phyloP scores from a whole-genome alignment of 2,329 filamentous ascomycete genomes.

The Fusarium luffae region DNA sequence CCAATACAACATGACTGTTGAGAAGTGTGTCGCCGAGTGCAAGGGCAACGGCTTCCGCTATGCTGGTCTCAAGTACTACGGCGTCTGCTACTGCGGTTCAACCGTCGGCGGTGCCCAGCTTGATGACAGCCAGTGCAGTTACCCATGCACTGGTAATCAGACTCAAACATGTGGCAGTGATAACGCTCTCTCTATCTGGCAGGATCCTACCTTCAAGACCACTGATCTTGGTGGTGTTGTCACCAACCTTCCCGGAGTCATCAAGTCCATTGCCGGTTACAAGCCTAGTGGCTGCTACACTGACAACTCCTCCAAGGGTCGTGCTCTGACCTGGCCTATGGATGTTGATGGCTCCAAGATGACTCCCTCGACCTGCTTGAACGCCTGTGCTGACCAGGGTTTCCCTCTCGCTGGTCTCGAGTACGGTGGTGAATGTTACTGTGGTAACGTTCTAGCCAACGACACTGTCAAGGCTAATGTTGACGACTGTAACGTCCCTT shows the following conservation, averaged over 20 bases:
- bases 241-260: constrained; percentile 53
- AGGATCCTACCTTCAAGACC: constrained; percentile 61
- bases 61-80: constrained; percentile 63
- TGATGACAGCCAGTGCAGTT: constrained; percentile 65
- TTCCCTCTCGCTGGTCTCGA: constrained; percentile 63
- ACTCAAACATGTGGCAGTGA: constrained; percentile 61
- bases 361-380: constrained; percentile 57
- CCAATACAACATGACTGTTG: constrained; percentile 57
- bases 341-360: constrained; percentile 51
- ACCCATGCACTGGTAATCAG: constrained; percentile 62
- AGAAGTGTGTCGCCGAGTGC: constrained; percentile 61
- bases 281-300: constrained; percentile 71
- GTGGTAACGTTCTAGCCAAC: constrained; percentile 64
- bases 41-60: constrained; percentile 64
- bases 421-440: constrained; percentile 61
- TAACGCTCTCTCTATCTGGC: constrained; percentile 59
- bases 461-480: constrained; percentile 52
- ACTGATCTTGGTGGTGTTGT: constrained; percentile 43
- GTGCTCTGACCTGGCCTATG: constrained; percentile 59
- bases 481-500: constrained; percentile 61
- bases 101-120: constrained; percentile 65
- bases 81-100: constrained; percentile 64
- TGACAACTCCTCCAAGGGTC: constrained; percentile 55
- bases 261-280: constrained; percentile 60
- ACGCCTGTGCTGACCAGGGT: constrained; percentile 56